Base-by-base conservation (phyloP, 164 flowering plant genomes). In the Nelumbo lutea region DNA sequence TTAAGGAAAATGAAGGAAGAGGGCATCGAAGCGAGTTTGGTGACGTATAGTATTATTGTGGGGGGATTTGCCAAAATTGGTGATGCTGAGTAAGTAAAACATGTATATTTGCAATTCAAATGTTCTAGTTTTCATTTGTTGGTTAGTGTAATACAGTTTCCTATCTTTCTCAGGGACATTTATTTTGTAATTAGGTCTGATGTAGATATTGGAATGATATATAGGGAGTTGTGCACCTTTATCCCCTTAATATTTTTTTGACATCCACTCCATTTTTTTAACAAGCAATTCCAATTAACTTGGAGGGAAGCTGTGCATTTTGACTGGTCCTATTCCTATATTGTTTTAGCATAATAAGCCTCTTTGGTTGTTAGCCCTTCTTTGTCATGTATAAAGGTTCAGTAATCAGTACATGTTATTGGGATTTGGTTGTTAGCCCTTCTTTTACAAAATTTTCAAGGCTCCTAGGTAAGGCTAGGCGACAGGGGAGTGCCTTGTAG, bases 1-100 rank as follows among this genome's bases (percentile, higher is more conserved):
- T 90, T 87, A 50, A 87, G 93, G 75, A 93, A 89, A 81, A 95
- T 95, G 99, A 85, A 89, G 78, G 83, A 80, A 76, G 99, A 90
- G 67, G 91, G 86, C 64, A 79, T 95, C 57, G 93, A 88, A 62
- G 68, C 90, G 96, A 95, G 76, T 71, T 79, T 95, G 80, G 99
- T 92, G 74, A 95, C 99, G 46, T 90, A 92, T 70, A 90, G 97
- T 77, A 81, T 95, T 62, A 47, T 95, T 59, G 87, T 95, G 9
- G 87, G 89, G 44, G 99, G 99, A 69, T 95, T 86, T 87, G 88
- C 97, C 39, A 88, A 77, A 83, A 76, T 79, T 52, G 87, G 88
- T 61, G 77, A 95, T 74, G 79, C 85, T 51, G 82, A 92, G 97
- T 95, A 81, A 89, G 96, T 85, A 59, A 73, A 50, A 39, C 41